Evolutionary conservation across 2,329 filamentous ascomycete species (phyloP).

Genomic region (Endocalyx cinctus): DNA sequence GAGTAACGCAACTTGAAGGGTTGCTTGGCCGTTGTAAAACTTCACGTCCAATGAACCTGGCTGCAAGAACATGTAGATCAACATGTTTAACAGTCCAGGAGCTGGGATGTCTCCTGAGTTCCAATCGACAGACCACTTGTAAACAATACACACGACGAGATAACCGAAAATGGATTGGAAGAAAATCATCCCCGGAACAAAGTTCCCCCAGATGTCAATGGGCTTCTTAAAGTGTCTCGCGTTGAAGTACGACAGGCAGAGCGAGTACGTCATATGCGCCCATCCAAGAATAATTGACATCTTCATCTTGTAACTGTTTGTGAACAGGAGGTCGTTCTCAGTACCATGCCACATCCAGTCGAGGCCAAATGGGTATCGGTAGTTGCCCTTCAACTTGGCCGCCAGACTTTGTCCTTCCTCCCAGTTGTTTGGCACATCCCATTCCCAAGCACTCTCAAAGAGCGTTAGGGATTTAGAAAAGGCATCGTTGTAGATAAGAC

Average conservation of each 20-base stretch:
- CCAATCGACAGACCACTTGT: conserved; percentile 97
- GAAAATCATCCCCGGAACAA: conserved; percentile 97
- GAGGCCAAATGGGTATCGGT: conserved; percentile 92
- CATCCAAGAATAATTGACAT: conserved; percentile 96
- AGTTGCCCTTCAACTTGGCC: conserved; percentile 62
- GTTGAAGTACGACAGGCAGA: conserved; percentile 89
- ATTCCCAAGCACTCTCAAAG: conserved; percentile 88
- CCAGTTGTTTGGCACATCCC: conserved; percentile 62
- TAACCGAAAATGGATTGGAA: conserved; percentile 99
- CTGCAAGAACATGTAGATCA: conserved; percentile 98
- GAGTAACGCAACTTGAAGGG: conserved; percentile 72
- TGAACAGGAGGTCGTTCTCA: conserved; percentile 92
- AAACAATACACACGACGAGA: conserved; percentile 86
- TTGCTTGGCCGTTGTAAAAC: conserved; percentile 73
- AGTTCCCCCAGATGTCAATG: conserved; percentile 96
- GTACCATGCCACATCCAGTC: conserved; percentile 97
- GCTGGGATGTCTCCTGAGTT: conserved; percentile 58
- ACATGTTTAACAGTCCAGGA: conserved; percentile 92
- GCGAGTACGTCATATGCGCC: conserved; percentile 98
- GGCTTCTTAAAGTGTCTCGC: conserved; percentile 90
- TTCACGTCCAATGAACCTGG: conserved; percentile 70
- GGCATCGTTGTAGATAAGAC: conserved; percentile 94
- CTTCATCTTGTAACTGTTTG: conserved; percentile 99
- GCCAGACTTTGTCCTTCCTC: conserved; percentile 58
- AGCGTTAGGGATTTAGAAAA: conserved; percentile 92